Percentiles rank a stretch among this genome's conserved stretches.
These are phyloP conservation scores for Colletotrichum gloeosporioides DNA, from an alignment of 2,329 filamentous ascomycete genomes.

Conservation along the genomic window DNA sequence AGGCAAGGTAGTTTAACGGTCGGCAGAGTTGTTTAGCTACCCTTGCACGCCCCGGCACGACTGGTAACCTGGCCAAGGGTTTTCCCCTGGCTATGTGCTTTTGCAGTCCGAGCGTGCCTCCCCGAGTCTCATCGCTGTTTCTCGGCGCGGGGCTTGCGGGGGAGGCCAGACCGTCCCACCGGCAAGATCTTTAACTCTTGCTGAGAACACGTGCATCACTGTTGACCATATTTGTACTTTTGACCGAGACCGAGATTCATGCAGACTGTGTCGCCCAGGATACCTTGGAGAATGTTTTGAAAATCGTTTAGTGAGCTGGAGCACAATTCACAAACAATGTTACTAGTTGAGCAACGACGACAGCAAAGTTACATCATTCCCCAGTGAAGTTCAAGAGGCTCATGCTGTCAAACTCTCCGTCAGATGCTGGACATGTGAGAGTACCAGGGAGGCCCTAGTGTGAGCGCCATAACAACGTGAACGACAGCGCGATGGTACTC, in stretches of 20 bases:
- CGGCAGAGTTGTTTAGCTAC: background rate
- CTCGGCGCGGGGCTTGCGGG: background rate
- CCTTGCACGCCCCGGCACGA: background rate
- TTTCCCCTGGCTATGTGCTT: background rate
- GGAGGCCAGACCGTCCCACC: background rate
- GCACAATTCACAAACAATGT: background rate
- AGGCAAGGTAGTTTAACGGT: background rate
- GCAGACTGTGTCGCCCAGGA: background rate
- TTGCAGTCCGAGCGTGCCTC: background rate
- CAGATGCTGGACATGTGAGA: background rate
- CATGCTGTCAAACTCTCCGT: background rate
- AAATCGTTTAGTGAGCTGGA: background rate
- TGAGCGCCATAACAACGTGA: background rate
- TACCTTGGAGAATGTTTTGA: background rate
- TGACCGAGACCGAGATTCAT: background rate
- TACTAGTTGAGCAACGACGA: accelerated
- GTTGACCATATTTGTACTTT: background rate
- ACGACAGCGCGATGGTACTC: background rate
- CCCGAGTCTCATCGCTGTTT: background rate
- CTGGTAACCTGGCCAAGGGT: background rate
- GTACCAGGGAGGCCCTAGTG: background rate
- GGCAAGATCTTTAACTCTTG: background rate
- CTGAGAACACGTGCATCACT: background rate
- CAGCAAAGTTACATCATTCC: background rate
- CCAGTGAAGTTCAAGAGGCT: background rate